A percentile compares a stretch with the other conserved stretches of the same genome.
These are phyloP conservation scores for Voacanga thouarsii DNA, from an alignment of 257 asterid genomes.

Conservation along the genomic window DNA sequence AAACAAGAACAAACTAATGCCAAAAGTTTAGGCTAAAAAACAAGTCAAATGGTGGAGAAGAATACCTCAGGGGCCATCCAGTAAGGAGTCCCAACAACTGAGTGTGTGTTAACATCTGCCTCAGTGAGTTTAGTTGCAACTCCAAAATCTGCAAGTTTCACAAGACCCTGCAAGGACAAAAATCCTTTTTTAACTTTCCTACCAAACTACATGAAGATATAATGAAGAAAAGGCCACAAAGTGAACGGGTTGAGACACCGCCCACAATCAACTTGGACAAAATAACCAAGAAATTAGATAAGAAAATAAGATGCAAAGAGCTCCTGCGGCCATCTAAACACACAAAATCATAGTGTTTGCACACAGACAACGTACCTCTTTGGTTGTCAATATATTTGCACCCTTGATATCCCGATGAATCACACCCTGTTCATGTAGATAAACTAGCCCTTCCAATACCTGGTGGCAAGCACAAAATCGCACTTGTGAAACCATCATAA, in stretches of 20 bases:
- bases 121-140: constrained; percentile 96
- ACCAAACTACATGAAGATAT: not conserved
- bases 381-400: constrained; percentile 94
- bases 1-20: constrained; percentile 9
- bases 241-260: not conserved
- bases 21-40: constrained; percentile 15
- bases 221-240: not conserved
- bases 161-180: constrained; percentile 85
- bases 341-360: not conserved
- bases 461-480: constrained; percentile 20
- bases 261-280: constrained; percentile 6
- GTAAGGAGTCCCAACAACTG: constrained; percentile 99
- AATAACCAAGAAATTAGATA: not conserved
- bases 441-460: constrained; percentile 98
- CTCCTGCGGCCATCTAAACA: not conserved
- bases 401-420: constrained; percentile 99
- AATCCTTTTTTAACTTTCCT: constrained; percentile 18
- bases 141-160: constrained; percentile 98
- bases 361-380: constrained; percentile 59
- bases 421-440: constrained; percentile 98
- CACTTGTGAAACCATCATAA: constrained; percentile 22
- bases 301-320: not conserved
- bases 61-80: constrained; percentile 99
- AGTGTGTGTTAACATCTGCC: constrained; percentile 88
- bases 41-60: constrained; percentile 2